Evolutionary conservation across 371 early-diverging fungal species (phyloP).

Genomic region (Mucor irregularis): DNA sequence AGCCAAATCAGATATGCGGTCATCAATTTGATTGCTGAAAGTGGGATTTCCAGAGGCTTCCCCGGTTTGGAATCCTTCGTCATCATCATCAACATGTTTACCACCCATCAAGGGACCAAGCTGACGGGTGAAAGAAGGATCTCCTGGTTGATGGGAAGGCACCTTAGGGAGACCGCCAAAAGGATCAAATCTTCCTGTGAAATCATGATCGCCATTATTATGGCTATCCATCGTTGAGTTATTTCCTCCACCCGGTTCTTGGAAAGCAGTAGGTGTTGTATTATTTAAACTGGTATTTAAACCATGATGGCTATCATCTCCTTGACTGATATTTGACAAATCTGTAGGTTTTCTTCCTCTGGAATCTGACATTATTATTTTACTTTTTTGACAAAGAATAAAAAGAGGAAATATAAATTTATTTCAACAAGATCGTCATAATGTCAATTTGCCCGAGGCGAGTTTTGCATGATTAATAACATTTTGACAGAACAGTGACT

Average conservation of each 20-base stretch:
- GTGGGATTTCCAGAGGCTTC: not conserved
- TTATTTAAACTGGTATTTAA: not conserved
- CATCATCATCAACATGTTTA: constrained; percentile 9
- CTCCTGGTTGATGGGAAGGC: not conserved
- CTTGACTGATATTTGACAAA: constrained; percentile 9
- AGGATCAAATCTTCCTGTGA: constrained; percentile 4
- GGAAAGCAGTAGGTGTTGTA: not conserved
- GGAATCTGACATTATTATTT: not conserved
- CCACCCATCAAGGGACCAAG: constrained; percentile 20
- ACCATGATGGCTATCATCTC: constrained; percentile 4
- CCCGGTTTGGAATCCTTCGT: not conserved
- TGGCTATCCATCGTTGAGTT: constrained; percentile 2
- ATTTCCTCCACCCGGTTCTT: not conserved
- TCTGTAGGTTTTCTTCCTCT: constrained; percentile 1
- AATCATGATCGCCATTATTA: constrained; percentile 11
- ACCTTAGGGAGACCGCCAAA: constrained; percentile 6
- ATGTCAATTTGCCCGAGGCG: not conserved
- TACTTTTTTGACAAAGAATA: not conserved
- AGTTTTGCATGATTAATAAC: not conserved
- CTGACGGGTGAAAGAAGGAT: constrained; percentile 18
- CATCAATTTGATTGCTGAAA: not conserved
- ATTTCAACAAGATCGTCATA: not conserved
- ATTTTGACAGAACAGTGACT: constrained; percentile 2
- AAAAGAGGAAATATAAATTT: not conserved
- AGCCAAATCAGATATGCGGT: not conserved